Evolutionary conservation across 768 basidiomycete genomes (phyloP), one percentile per base, ranked within the genome.

Genomic region (Leccinellum albellum): DNA sequence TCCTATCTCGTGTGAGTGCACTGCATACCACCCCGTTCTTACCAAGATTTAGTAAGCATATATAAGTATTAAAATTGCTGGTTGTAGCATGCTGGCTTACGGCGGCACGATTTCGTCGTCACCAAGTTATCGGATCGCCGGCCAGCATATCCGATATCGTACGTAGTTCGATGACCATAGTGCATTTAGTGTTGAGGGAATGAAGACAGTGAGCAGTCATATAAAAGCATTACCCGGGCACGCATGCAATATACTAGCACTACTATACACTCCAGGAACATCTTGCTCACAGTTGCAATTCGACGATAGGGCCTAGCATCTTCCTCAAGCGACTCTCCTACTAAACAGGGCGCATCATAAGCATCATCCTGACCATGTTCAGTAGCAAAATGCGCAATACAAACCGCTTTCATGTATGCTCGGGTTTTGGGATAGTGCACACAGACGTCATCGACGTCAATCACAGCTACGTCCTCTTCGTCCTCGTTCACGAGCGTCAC

Each of bases 401-500:
- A 24, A 31, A 71, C 70, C 70, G 63, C 51, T 53, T 69, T 71
- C 52, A 67, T 56, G 5, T 35, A 28, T 23, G 62, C 61, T 8
- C 61, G 58, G 2, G 60, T 62, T 12, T 56, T 17, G 23, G 61
- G 55, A 31, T 71, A 73, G 13, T 44, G 63, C 29, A 4, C 33
- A 31, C 59, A 54, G 14, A 73, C 48, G 6, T 59, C 63, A 35
- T 65, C 63, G 6, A 65, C 23, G 46, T 71, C 61, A 53, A 59
- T 31, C 29, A 48, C 20, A 1, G 9, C 49, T 37, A 61, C 50
- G 5, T 57, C 50, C 5, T 56, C 58, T 4, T 62, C 63, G 47
- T 66, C 65, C 15, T 66, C 64, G 50, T 63, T 61, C 35, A 73
- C 68, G 29, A 71, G 71, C 2, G 71, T 71, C 58, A 51, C 24